A percentile compares a stretch with the other conserved stretches of the same genome.
phyloP scores from a whole-genome alignment of 2,329 filamentous ascomycete genomes.

The Verticillium longisporum region DNA sequence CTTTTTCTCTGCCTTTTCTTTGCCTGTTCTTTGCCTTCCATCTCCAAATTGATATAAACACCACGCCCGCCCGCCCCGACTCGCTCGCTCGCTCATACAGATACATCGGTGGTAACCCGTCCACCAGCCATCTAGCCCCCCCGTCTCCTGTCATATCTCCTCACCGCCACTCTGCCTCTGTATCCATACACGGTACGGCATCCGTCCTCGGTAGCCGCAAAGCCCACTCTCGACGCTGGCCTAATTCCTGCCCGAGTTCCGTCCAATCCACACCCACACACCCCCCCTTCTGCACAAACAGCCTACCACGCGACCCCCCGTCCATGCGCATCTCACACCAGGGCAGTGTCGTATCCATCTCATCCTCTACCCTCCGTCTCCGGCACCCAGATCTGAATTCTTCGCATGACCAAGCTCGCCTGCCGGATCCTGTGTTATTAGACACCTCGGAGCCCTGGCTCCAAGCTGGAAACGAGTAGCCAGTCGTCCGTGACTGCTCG shows the following conservation, averaged over 20 bases:
- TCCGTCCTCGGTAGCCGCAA: background rate
- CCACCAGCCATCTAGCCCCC: background rate
- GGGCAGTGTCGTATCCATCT: background rate
- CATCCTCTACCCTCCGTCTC: background rate
- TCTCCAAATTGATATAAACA: background rate
- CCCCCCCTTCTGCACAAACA: background rate
- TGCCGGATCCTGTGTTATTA: slow-evolving; percentile 9
- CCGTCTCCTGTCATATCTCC: background rate
- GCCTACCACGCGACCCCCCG: background rate
- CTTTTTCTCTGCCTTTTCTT: too few relatives aligned
- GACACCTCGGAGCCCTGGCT: slow-evolving; percentile 2
- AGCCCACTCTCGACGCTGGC: background rate
- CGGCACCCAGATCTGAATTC: background rate
- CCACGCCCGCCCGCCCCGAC: background rate
- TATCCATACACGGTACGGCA: background rate
- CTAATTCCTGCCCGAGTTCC: background rate
- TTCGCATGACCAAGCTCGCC: background rate
- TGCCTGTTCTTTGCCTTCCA: background rate
- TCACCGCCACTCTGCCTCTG: background rate
- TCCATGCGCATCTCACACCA: background rate
- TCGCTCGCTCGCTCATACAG: background rate
- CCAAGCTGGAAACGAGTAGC: background rate
- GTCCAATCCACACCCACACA: background rate
- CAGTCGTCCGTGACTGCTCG: background rate
- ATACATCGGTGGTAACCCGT: background rate